These are phyloP conservation scores for Russula abietina DNA, from an alignment of 768 basidiomycete species.

Conservation along the genomic window DNA sequence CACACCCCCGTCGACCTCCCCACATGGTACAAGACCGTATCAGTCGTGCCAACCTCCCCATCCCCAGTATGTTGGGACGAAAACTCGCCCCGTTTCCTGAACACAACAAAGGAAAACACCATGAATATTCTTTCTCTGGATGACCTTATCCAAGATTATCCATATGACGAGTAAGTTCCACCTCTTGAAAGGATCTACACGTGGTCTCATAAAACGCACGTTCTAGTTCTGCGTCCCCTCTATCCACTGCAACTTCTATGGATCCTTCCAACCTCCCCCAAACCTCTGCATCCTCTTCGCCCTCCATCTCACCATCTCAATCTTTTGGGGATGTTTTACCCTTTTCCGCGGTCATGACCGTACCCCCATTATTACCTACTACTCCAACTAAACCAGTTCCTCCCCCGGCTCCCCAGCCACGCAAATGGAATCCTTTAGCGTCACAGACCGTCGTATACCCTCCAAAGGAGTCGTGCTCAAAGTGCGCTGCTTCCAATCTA, in stretches of 20 bases:
- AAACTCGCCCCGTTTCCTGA: conserved; percentile 35
- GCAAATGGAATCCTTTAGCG: conserved; percentile 47
- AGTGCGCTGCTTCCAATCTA: conserved; percentile 40
- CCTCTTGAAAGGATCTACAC: conserved; percentile 17
- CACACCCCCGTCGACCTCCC: conserved; percentile 48
- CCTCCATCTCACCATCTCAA: neutral
- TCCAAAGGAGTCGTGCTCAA: conserved; percentile 68
- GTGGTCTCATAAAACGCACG: conserved; percentile 20
- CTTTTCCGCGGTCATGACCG: conserved; percentile 2
- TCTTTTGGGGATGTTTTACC: neutral
- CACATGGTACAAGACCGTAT: conserved; percentile 52
- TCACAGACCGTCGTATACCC: conserved; percentile 63
- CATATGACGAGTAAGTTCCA: conserved; percentile 64
- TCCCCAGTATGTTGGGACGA: conserved; percentile 40
- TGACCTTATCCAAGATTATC: conserved; percentile 67
- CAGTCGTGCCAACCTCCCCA: conserved; percentile 37
- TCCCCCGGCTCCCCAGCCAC: conserved; percentile 54
- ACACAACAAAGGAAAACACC: conserved; percentile 44
- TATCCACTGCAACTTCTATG: conserved; percentile 3
- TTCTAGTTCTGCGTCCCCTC: conserved; percentile 10
- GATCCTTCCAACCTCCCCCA: neutral
- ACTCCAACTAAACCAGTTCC: conserved; percentile 58
- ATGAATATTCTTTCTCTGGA: conserved; percentile 59
- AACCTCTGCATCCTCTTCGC: neutral
- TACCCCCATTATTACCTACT: conserved; percentile 33